These are phyloP conservation scores for Cochlearia excelsa DNA, from an alignment of 345 rosid species.

Conservation along the genomic window DNA sequence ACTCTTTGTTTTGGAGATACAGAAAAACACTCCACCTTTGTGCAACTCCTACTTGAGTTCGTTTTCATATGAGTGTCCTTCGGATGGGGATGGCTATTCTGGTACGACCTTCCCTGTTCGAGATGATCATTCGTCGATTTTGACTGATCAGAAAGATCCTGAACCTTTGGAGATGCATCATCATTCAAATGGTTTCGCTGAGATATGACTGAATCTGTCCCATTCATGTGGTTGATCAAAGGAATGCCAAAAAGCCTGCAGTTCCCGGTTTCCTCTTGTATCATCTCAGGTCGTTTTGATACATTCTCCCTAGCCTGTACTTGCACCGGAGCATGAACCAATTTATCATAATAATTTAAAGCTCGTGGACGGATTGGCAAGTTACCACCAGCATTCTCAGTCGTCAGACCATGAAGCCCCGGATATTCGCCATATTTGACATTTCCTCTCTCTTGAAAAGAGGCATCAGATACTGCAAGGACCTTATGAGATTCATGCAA, in stretches of 20 bases:
- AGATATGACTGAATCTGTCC: slow-evolving; percentile 33
- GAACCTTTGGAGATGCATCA: slow-evolving; percentile 34
- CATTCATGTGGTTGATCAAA: slow-evolving; percentile 41
- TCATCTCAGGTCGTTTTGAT: slow-evolving; percentile 31
- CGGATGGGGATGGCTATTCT: slow-evolving; percentile 30
- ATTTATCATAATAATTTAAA: slow-evolving; percentile 40
- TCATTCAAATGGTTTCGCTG: slow-evolving; percentile 35
- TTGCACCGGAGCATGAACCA: slow-evolving; percentile 40
- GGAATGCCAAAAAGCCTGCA: slow-evolving; percentile 80
- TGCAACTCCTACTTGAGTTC: slow-evolving; percentile 61
- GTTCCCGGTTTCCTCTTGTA: slow-evolving; percentile 48
- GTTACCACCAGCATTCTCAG: slow-evolving; percentile 46
- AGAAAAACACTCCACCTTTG: slow-evolving; percentile 46
- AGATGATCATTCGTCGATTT: slow-evolving; percentile 37
- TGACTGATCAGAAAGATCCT: slow-evolving; percentile 39
- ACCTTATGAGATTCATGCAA: slow-evolving; percentile 40
- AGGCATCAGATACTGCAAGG: slow-evolving; percentile 39
- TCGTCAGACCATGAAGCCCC: slow-evolving; percentile 36
- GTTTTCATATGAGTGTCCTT: slow-evolving; percentile 46
- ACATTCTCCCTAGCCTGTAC: slow-evolving; percentile 40
- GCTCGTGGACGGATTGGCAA: slow-evolving; percentile 54
- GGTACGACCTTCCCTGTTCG: slow-evolving; percentile 47
- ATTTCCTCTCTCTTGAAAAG: slow-evolving; percentile 43
- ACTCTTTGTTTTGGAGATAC: neutral
- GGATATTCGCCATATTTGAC: slow-evolving; percentile 47